These are phyloP conservation scores for Macrolepiota dolichaula DNA, from an alignment of 768 basidiomycete species.

Conservation along the genomic window DNA sequence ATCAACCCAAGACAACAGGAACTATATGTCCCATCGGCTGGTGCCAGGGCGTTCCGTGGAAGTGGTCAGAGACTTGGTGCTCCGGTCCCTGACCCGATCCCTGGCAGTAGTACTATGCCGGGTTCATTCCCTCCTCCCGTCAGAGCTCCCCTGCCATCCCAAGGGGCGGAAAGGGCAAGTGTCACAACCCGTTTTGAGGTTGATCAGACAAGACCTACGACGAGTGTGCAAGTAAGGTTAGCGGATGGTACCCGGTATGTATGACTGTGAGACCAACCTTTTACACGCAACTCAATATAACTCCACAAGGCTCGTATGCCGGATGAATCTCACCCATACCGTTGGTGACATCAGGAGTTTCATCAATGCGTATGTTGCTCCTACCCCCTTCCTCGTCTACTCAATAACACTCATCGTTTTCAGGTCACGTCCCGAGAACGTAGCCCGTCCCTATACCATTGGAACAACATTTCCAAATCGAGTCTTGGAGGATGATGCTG, in stretches of 20 bases:
- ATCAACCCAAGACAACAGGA: conserved; percentile 69
- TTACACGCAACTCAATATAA: neutral
- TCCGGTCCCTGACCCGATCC: conserved; percentile 49
- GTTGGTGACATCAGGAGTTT: conserved; percentile 81
- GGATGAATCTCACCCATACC: conserved; percentile 91
- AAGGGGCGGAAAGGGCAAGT: conserved; percentile 27
- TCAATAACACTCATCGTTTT: neutral
- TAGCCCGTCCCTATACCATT: conserved; percentile 64
- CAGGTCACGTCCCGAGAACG: conserved; percentile 72
- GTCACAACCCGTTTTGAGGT: conserved; percentile 69
- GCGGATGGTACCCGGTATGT: conserved; percentile 85
- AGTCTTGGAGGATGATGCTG: conserved; percentile 56
- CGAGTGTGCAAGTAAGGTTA: conserved; percentile 85
- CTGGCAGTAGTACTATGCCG: conserved; percentile 40
- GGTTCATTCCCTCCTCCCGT: conserved; percentile 51
- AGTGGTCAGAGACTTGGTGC: conserved; percentile 81
- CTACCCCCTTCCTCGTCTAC: neutral
- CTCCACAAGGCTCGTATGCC: conserved; percentile 59
- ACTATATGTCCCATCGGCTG: conserved; percentile 61
- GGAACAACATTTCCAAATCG: conserved; percentile 88
- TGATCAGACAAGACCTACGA: conserved; percentile 77
- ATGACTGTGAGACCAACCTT: neutral
- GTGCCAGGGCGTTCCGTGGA: conserved; percentile 60
- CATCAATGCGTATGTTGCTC: conserved; percentile 77
- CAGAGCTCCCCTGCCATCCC: conserved; percentile 18